Evolutionary conservation across 2,329 filamentous ascomycete genomes (phyloP), one percentile per base, ranked within the genome.

Genomic region (Teratosphaeria viscida): DNA sequence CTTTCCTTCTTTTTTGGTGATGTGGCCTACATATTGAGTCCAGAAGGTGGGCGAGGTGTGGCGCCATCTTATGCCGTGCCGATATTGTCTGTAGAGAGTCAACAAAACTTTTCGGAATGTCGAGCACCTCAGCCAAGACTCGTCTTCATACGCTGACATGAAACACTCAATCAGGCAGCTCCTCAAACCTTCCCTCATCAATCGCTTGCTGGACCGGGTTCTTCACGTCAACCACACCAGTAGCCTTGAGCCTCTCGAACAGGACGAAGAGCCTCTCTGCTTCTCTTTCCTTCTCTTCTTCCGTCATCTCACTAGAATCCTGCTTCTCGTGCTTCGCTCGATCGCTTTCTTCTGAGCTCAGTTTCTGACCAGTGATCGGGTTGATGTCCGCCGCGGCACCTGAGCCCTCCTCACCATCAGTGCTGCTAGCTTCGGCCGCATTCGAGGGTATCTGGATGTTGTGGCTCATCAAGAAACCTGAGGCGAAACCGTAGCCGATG

Each of bases 401-500:
- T 32, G 57, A 66, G n/a, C 56, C 57, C 2, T 67, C 64, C 11
- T 57, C 59, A 10, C 57, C 57, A n/a, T 56, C 54, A 10, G 67
- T 72, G 39, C 77, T 78, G 67, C 77, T 80, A 6, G 80, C 78
- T 65, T 86, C 81, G 10, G 84, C 75, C 0, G 85, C 82, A 58
- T 81, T 85, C 60, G 85, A 80, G 0, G 91, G 90, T 26, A 96
- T 79, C 0, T 86, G 81, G 12, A 97, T 85, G 59, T 94, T 89
- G 63, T 92, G 88, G 63, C 88, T 87, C 76, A 92, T 87, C 16
- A 99, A 77, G 71, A 94, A 96, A 0, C 94, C 94, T 0, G 91
- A 89, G 0, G 94, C 94, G 69, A 89, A 96, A 0, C 94, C 94
- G 70, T 96, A 99, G 0, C 94, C 94, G 12, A 99, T 89, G 66